Base-by-base conservation (phyloP, 148 eudicot species). In the Camellia japonica region DNA sequence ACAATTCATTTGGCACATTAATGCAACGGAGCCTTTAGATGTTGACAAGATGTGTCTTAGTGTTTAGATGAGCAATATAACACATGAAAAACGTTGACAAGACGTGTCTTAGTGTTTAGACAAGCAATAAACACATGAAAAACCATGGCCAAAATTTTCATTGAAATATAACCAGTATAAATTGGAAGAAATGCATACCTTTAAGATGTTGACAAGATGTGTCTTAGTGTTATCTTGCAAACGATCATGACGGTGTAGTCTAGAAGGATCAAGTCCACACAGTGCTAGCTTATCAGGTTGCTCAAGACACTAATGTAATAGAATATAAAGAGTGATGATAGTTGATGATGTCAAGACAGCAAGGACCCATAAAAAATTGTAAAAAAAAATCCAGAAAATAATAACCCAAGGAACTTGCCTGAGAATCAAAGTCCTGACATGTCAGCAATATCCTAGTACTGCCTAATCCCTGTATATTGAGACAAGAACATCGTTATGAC, bases 261-360 rank as follows among this genome's bases (percentile, higher is more conserved):
- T 85, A 66, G 87, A 82, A 82, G 94, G 91, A 83, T 91, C 92
- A 84, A 91, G 94, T 68, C 94, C 94, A 84, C 91, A 89, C 12
- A 91, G 80, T 12, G 77, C 88, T 72, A 91, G 85, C 85, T 91
- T 91, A 70, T 86, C 92, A 80, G 94, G 94, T 80, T 85, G 89
- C 85, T 83, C 92, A 82, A 86, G 86, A 78, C 91, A 88, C 94
- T 91, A 79, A 19, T 38, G 62, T 52, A 76, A 76, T 9, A 76
- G 20, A 65, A 72, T 12, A 38, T 65, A 3, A 64, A 71, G 44
- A 65, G 18, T 38, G 16, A 76, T 18, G 10, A 75, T 58, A 49
- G 65, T 58, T 47, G 1, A 80, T 73, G 14, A 77, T 56, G 58
- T 58, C 38, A 67, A 15, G 59, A 47, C 55, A 7, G 59, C n/a